These are phyloP conservation scores for Ceratocystis cubensis DNA, from an alignment of 2,329 filamentous ascomycete species.

Conservation along the genomic window DNA sequence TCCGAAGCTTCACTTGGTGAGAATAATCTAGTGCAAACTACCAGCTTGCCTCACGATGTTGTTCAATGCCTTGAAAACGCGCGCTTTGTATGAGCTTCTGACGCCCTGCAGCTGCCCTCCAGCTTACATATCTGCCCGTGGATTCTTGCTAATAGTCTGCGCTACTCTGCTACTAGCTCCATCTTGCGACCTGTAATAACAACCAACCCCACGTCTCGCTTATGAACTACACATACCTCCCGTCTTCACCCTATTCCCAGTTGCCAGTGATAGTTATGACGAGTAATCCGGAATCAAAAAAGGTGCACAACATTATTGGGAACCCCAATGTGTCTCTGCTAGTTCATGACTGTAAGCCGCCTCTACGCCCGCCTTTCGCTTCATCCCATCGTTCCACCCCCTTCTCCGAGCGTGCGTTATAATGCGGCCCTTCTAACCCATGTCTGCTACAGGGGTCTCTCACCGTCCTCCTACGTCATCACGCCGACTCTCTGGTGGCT, in stretches of 20 bases:
- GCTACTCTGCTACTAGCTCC: constrained; percentile 48
- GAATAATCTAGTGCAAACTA: constrained; percentile 48
- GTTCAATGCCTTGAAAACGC: constrained; percentile 87
- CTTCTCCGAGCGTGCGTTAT: not conserved
- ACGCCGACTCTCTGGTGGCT: constrained; percentile 46
- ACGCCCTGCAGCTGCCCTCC: not conserved
- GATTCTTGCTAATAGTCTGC: constrained; percentile 8
- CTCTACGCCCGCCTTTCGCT: not conserved
- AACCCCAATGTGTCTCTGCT: constrained; percentile 85
- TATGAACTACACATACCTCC: constrained; percentile 98
- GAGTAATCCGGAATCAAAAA: constrained; percentile 64
- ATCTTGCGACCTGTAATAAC: constrained; percentile 79
- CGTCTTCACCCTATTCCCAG: constrained; percentile 55
- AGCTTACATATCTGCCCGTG: not conserved
- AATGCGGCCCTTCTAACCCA: constrained; percentile 16
- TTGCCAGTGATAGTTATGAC: constrained; percentile 92
- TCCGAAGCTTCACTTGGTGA: constrained; percentile 64
- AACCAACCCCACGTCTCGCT: constrained; percentile 84
- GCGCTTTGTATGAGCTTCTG: constrained; percentile 59
- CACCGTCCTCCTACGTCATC: constrained; percentile 70
- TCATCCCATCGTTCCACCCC: not conserved
- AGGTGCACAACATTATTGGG: constrained; percentile 65
- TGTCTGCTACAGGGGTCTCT: constrained; percentile 53
- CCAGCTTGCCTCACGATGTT: constrained; percentile 68
- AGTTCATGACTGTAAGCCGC: constrained; percentile 69